Evolutionary conservation across 2,329 filamentous ascomycete genomes (phyloP).

Genomic region (Phaeosphaeriaceae sp.): DNA sequence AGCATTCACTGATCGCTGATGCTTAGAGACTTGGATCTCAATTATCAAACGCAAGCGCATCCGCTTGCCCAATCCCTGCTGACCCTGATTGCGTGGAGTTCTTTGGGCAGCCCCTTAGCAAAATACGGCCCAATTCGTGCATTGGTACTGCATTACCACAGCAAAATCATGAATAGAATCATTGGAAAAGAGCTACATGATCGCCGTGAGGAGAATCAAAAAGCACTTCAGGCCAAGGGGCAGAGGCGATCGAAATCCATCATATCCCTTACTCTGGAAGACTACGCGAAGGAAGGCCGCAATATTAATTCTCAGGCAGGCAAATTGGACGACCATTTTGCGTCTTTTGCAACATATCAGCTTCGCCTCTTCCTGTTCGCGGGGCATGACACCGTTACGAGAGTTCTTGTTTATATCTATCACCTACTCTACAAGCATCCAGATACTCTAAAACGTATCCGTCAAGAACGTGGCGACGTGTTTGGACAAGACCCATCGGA

Average conservation of each 20-base stretch:
- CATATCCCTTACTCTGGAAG: conserved; percentile 10
- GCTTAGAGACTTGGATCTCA: conserved; percentile 1
- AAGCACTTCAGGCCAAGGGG: background rate
- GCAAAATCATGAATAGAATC: background rate
- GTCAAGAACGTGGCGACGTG: conserved; percentile 35
- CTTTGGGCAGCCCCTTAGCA: background rate
- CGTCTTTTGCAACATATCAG: conserved; percentile 25
- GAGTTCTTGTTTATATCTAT: conserved; percentile 31
- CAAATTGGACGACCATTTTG: conserved; percentile 12
- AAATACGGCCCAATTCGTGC: background rate
- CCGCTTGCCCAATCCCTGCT: background rate
- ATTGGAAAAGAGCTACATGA: background rate
- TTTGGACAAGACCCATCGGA: conserved; percentile 27
- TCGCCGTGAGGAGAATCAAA: background rate
- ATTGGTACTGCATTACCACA: conserved; percentile 1
- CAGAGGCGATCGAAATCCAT: conserved; percentile 1
- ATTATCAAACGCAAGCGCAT: conserved; percentile 2
- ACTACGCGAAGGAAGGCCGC: no score
- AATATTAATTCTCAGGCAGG: background rate
- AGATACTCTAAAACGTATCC: conserved; percentile 22
- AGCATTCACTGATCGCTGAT: background rate
- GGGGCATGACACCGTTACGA: conserved; percentile 39
- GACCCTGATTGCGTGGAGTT: background rate
- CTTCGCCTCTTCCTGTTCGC: conserved; percentile 42
- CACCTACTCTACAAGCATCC: conserved; percentile 33